Conservation (phyloP, 2,329 filamentous ascomycete species). For the Graphium sp. region DNA sequence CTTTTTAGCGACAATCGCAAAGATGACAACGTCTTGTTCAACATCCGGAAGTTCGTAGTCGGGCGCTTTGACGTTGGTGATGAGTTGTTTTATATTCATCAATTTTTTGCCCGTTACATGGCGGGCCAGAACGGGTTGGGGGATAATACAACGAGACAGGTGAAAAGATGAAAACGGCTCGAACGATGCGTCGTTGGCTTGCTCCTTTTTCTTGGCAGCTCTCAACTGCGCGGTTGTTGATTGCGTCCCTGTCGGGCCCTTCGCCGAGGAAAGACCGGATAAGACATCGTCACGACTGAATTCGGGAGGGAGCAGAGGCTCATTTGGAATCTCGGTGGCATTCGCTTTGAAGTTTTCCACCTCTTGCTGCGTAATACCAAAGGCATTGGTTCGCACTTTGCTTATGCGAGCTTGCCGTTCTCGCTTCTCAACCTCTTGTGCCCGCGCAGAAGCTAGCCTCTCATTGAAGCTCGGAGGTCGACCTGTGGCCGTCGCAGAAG, state of each 20-base stretch:
- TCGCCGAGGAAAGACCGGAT: background rate
- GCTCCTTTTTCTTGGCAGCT: conserved; percentile 11
- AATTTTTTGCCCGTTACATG: conserved; percentile 64
- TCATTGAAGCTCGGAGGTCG: conserved; percentile 60
- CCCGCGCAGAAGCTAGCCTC: conserved; percentile 55
- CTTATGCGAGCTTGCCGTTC: conserved; percentile 35
- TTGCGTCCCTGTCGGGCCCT: conserved; percentile 5
- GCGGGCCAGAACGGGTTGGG: conserved; percentile 63
- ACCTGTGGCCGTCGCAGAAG: conserved; percentile 12
- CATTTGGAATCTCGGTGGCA: conserved; percentile 35
- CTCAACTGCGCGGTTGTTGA: conserved; percentile 8
- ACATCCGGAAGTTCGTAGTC: conserved; percentile 66
- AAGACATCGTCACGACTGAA: conserved; percentile 51
- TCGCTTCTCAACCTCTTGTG: conserved; percentile 30
- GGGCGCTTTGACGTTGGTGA: conserved; percentile 68
- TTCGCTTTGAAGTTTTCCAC: conserved; percentile 41
- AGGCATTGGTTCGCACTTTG: conserved; percentile 34
- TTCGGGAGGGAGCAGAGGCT: conserved; percentile 26
- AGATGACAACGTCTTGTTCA: conserved; percentile 77
- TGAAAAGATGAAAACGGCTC: conserved; percentile 80
- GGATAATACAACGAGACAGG: conserved; percentile 66
- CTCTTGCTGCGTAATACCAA: conserved; percentile 38
- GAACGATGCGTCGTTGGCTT: conserved; percentile 38
- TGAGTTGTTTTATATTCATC: conserved; percentile 62
- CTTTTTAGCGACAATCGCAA: conserved; percentile 78